Percentiles rank a stretch among this genome's conserved stretches.
phyloP scores from a whole-genome alignment of 2,329 filamentous ascomycete species.

The Epichloe uncinata region DNA sequence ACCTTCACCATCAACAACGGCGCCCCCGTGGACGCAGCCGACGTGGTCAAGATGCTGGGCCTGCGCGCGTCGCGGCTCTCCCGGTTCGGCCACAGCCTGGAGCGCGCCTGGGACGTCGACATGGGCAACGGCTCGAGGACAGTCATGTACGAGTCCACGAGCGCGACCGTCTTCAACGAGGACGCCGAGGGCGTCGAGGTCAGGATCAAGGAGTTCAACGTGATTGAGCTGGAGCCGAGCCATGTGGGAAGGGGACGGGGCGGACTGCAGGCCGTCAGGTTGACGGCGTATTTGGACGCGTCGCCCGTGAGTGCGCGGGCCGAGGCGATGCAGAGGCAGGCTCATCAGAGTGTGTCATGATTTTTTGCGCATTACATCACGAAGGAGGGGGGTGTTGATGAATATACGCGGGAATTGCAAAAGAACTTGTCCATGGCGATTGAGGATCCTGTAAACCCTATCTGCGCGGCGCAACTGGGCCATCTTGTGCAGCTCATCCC shows the following conservation, averaged over 20 bases:
- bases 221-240: neutral
- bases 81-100: neutral
- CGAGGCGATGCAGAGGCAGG: neutral
- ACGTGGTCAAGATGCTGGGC: constrained; percentile 4
- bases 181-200: neutral
- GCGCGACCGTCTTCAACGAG: constrained; percentile 1
- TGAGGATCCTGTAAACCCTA: too few relatives aligned
- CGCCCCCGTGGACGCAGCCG: constrained; percentile 1
- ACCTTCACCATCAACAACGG: constrained; percentile 7
- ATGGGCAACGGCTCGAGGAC: constrained; percentile 1
- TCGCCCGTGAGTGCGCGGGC: neutral
- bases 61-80: neutral
- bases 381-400: too few relatives aligned
- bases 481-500: too few relatives aligned
- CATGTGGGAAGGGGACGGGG: neutral
- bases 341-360: constrained; percentile 2
- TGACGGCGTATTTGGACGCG: constrained; percentile 1
- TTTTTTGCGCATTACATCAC: too few relatives aligned
- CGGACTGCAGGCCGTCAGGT: neutral
- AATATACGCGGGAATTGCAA: too few relatives aligned
- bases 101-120: neutral
- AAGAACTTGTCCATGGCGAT: too few relatives aligned
- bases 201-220: constrained; percentile 3
- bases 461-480: too few relatives aligned
- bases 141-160: constrained; percentile 1